Base-by-base conservation (phyloP, 345 rosid genomes). In the Gossypium turneri region DNA sequence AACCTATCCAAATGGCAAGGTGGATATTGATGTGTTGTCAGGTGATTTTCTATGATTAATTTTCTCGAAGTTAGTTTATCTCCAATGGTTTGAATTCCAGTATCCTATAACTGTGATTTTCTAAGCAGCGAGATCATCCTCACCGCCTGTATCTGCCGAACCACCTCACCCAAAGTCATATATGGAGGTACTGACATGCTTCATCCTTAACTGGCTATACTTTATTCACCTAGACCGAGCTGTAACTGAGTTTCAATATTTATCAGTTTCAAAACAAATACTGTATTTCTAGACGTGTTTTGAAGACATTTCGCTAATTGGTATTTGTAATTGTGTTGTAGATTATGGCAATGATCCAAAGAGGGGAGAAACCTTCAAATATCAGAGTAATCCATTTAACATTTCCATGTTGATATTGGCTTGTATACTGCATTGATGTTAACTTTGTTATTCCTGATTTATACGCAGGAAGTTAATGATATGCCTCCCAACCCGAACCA, bases 341-440 rank as follows among this genome's bases (percentile, higher is more conserved):
- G 98, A 92, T 92, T 73, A 88, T 93, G 97, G 87, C 84, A 66
- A 93, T 96, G 99, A 82, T 96, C 72, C 97, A 86, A 78, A 88
- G 98, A 84, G 98, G 98, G 80, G 98, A 93, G 89, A 89, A 82
- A 82, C 99, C 98, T 80, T 81, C 97, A 7, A 96, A 90, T 80
- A 85, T 93, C 82, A 91, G 88, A 86, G 99, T 93, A 80, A 73
- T 55, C 65, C 50, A 62, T 41, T 8, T 71, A 17, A 2, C 16
- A 59, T 78, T 60, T 22, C 12, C 73, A 29, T 48, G 50, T 76
- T 76, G 72, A 59, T 67, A 62, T 70, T 73, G 70, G 57, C 20
- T 81, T 69, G 11, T 73, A 73, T 76, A 19, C 19, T 75, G 41
- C 66, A 43, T 60, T 29, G 59, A 55, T 52, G 66, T 25, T 80